phyloP scores from a whole-genome alignment of 768 basidiomycete genomes.

The Psilocybe cubensis region DNA sequence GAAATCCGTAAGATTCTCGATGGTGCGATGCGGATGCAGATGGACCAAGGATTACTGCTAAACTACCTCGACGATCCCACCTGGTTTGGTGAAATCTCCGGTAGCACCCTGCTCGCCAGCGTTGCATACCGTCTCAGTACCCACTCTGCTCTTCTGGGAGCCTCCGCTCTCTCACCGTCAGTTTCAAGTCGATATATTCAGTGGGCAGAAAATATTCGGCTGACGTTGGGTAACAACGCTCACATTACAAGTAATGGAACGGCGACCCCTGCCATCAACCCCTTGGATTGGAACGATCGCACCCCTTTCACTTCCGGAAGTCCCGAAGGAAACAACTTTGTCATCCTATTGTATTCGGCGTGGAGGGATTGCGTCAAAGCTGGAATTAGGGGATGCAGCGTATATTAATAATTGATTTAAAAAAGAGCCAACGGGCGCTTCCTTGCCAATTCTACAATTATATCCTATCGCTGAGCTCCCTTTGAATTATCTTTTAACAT shows the following conservation, averaged over 20 bases:
- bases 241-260: slow-evolving; percentile 34
- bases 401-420: not conserved
- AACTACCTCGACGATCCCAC: slow-evolving; percentile 39
- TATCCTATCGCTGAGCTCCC: too few relatives aligned
- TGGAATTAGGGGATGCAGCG: slow-evolving; percentile 18
- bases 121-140: slow-evolving; percentile 38
- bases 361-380: slow-evolving; percentile 41
- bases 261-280: slow-evolving; percentile 40
- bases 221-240: slow-evolving; percentile 24
- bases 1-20: slow-evolving; percentile 42
- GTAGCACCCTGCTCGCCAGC: slow-evolving; percentile 36
- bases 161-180: slow-evolving; percentile 2
- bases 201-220: slow-evolving; percentile 30
- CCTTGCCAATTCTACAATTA: not conserved
- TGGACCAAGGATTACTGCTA: slow-evolving; percentile 32
- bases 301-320: slow-evolving; percentile 37
- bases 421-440: not conserved
- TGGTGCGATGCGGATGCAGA: slow-evolving; percentile 29
- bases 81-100: slow-evolving; percentile 43
- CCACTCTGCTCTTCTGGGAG: slow-evolving; percentile 10
- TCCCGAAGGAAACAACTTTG: slow-evolving; percentile 42
- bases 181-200: slow-evolving; percentile 17
- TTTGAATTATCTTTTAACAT: too few relatives aligned
- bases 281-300: slow-evolving; percentile 34
- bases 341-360: slow-evolving; percentile 39